These are phyloP conservation scores for Sechiopsis laciniata DNA, from an alignment of 306 rosid species.

Conservation along the genomic window DNA sequence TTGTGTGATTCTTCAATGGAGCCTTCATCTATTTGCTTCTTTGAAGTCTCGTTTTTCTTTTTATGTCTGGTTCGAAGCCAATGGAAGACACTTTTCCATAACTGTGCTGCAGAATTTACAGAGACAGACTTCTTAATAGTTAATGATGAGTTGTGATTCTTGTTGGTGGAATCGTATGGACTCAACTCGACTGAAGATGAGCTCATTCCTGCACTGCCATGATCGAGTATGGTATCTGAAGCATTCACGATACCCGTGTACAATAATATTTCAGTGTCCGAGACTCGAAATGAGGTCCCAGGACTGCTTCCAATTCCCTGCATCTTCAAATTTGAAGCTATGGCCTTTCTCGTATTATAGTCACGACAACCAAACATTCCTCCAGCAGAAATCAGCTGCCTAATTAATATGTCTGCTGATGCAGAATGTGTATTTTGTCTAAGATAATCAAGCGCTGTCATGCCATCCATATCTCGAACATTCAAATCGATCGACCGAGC, in stretches of 20 bases:
- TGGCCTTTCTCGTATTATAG: slow-evolving; percentile 60
- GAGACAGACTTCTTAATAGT: slow-evolving; percentile 50
- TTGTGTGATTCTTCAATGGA: slow-evolving; percentile 46
- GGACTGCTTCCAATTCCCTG: slow-evolving; percentile 76
- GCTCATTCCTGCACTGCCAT: slow-evolving; percentile 37
- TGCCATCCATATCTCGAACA: slow-evolving; percentile 51
- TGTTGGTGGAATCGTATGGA: slow-evolving; percentile 31
- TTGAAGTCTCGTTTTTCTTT: slow-evolving; percentile 32
- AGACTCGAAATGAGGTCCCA: slow-evolving; percentile 67
- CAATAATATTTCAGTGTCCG: slow-evolving; percentile 71
- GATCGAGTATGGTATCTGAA: slow-evolving; percentile 39
- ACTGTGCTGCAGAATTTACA: slow-evolving; percentile 55
- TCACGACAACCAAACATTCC: slow-evolving; percentile 72
- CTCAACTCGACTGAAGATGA: slow-evolving; percentile 48
- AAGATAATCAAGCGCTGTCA: slow-evolving; percentile 89
- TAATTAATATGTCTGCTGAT: slow-evolving; percentile 65
- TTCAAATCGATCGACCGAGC: slow-evolving; percentile 60
- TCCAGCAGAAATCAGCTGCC: slow-evolving; percentile 79
- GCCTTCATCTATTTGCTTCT: slow-evolving; percentile 37
- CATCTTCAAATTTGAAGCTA: slow-evolving; percentile 72
- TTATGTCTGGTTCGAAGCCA: slow-evolving; percentile 60
- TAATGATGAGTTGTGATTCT: slow-evolving; percentile 31
- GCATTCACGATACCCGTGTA: slow-evolving; percentile 67
- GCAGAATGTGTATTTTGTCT: slow-evolving; percentile 56
- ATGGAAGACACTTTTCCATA: slow-evolving; percentile 51